These are phyloP conservation scores for Pseudogymnoascus sp. DNA, from an alignment of 2,329 filamentous ascomycete species.

Conservation along the genomic window DNA sequence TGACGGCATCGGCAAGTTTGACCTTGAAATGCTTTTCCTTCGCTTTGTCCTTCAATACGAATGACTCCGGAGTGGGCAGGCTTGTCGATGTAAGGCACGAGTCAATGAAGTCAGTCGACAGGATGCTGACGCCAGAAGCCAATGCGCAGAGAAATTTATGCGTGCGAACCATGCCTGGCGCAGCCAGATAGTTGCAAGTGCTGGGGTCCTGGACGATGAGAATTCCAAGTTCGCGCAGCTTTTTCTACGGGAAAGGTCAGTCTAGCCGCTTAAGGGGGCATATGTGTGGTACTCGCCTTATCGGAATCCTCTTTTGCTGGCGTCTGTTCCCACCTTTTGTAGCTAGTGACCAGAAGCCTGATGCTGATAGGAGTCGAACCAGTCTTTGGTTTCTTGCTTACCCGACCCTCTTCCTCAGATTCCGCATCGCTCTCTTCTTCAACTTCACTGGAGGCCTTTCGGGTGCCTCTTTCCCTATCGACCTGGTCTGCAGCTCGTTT, in stretches of 20 bases:
- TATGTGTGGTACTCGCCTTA: slow-evolving; percentile 49
- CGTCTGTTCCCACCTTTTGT: slow-evolving; percentile 70
- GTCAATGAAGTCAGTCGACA: slow-evolving; percentile 73
- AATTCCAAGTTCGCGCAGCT: slow-evolving; percentile 76
- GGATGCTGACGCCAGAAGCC: slow-evolving; percentile 68
- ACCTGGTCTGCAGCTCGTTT: slow-evolving; percentile 52
- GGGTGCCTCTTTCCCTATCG: slow-evolving; percentile 39
- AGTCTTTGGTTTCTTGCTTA: slow-evolving; percentile 55
- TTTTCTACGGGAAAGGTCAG: slow-evolving; percentile 45
- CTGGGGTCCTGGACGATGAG: slow-evolving; percentile 67
- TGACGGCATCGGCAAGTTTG: slow-evolving; percentile 57
- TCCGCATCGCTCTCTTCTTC: slow-evolving; percentile 38
- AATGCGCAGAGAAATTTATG: slow-evolving; percentile 88
- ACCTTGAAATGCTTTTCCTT: slow-evolving; percentile 66
- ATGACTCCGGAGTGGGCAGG: slow-evolving; percentile 55
- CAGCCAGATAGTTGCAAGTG: slow-evolving; percentile 77
- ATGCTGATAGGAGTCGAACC: slow-evolving; percentile 58
- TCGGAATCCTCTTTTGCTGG: slow-evolving; percentile 69
- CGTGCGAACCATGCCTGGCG: slow-evolving; percentile 78
- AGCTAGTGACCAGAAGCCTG: slow-evolving; percentile 75
- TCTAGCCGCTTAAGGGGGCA: slow-evolving; percentile 10
- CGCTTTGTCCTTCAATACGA: slow-evolving; percentile 60
- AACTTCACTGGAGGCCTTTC: slow-evolving; percentile 31
- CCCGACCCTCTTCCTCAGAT: slow-evolving; percentile 40
- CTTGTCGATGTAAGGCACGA: slow-evolving; percentile 58